Conservation (phyloP, 441 rosid genomes). For the Erysimum cheiri region DNA sequence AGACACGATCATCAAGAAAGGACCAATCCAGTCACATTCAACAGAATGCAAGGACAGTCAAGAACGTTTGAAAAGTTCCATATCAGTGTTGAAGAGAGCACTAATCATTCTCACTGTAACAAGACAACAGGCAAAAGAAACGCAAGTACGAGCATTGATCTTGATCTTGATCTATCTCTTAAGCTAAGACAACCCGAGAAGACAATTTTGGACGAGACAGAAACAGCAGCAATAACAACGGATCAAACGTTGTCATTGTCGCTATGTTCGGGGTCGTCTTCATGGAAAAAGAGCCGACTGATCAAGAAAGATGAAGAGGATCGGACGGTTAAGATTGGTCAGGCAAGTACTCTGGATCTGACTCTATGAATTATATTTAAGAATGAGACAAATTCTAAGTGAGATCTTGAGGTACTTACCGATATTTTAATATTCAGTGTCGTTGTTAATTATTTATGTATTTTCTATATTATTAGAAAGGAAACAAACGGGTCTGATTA, state of each 20-base stretch:
- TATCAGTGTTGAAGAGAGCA: conserved; percentile 27
- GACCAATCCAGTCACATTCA: conserved; percentile 32
- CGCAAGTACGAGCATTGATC: conserved; percentile 47
- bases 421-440: conserved; percentile 35
- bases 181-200: conserved; percentile 44
- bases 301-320: conserved; percentile 45
- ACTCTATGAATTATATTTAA: conserved; percentile 73
- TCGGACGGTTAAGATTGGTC: conserved; percentile 43
- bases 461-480: conserved; percentile 32
- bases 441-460: conserved; percentile 29
- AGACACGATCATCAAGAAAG: conserved; percentile 39
- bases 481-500: conserved; percentile 41
- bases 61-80: conserved; percentile 29
- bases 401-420: conserved; percentile 94
- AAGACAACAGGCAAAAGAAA: conserved; percentile 54
- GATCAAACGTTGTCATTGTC: conserved; percentile 68
- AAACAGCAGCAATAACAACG: conserved; percentile 40
- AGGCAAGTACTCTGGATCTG: conserved; percentile 94
- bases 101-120: conserved; percentile 21
- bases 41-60: conserved; percentile 32
- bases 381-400: conserved; percentile 68
- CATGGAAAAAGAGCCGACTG: conserved; percentile 53
- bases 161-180: conserved; percentile 74
- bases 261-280: conserved; percentile 54
- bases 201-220: conserved; percentile 42